These are phyloP conservation scores for Physaria fendleri DNA, from an alignment of 345 rosid species.

Conservation along the genomic window DNA sequence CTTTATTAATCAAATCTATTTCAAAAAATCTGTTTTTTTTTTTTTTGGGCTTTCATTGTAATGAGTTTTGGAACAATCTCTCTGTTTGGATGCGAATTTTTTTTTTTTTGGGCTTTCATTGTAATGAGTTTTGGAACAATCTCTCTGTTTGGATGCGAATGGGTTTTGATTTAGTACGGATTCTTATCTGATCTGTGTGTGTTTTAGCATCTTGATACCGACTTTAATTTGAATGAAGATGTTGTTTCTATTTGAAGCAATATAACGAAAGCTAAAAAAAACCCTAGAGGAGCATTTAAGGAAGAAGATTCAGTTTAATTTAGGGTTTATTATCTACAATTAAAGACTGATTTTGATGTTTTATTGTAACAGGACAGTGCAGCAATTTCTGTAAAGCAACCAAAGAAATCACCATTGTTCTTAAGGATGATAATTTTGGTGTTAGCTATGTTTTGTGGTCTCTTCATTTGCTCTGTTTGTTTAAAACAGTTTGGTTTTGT, in stretches of 20 bases:
- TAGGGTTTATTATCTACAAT: background rate
- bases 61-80: too few relatives aligned
- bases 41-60: background rate
- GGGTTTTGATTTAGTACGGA: background rate
- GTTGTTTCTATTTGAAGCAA: background rate
- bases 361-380: conserved; percentile 50
- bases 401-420: conserved; percentile 68
- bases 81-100: too few relatives aligned
- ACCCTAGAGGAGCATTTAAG: background rate
- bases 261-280: too few relatives aligned
- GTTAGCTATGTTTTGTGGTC: conserved; percentile 65
- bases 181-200: background rate
- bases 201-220: background rate
- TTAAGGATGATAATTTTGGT: conserved; percentile 62
- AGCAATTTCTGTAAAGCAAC: conserved; percentile 46
- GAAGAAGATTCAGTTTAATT: background rate
- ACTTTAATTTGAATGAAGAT: background rate
- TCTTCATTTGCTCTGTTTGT: conserved; percentile 57
- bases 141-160: too few relatives aligned
- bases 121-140: too few relatives aligned
- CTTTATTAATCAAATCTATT: background rate
- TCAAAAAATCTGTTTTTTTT: background rate
- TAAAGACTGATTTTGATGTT: conserved; percentile 1
- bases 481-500: conserved; percentile 52
- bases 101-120: background rate